Evolutionary conservation across 495 filamentous ascomycete species (phyloP), one percentile per base, ranked within the genome.

Genomic region (Tuber borchii): DNA sequence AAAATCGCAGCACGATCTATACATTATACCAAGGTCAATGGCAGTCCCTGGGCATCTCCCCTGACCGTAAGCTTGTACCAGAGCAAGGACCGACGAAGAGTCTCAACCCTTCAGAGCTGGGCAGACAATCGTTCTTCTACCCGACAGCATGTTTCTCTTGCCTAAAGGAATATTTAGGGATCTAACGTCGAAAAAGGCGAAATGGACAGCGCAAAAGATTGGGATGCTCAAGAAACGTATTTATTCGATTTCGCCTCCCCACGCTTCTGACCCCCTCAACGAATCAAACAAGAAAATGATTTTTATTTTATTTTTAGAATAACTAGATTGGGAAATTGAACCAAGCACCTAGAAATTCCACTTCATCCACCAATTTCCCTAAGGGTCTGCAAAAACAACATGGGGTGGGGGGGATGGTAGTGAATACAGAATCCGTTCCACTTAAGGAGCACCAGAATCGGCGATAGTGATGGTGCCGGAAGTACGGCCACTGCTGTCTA

Each of bases 401-500:
- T 12, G 2, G 48, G 22, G 22, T n/a, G 51, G 2, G 12, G 12
- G 26, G 51, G n/a, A 51, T n/a, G 51, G 51, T 31, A n/a, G 26
- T 34, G 26, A 65, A 65, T 65, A 26, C 26, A 65, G 26, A 65
- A 65, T 17, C 26, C 31, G 3, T 7, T 65, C 5, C 26, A 0
- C 56, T 19, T 16, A 65, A 34, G 68, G 17, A 17, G 12, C 26
- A 34, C 81, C 81, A 43, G 42, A 71, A 26, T 39, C 61, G 10
- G 45, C 6, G 51, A 83, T 83, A 34, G 2, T 26, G 72, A 83
- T 83, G 45, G 70, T 71, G 1, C 82, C 82, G 22, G 14, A 3
- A 45, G 79, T 83, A 39, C 75, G 79, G 17, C 82, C 82, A 14
- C 70, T 65, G 19, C 48, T 68, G 56, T 82, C 81, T 16, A 82